phyloP scores from a whole-genome alignment of 345 rosid genomes.

The Iberis pinnata region DNA sequence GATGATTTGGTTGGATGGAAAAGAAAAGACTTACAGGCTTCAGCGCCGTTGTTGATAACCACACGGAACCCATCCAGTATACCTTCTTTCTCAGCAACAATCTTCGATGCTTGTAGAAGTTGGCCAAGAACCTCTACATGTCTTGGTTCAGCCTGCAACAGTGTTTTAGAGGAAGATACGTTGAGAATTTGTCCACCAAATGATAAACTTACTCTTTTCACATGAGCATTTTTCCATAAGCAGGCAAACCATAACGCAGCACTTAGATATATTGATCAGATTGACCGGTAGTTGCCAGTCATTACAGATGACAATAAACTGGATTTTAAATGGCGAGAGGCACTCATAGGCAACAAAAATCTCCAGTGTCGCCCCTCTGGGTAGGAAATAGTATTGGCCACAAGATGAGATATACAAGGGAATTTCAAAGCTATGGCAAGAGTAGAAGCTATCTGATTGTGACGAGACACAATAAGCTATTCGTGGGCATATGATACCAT shows the following conservation, averaged over 20 bases:
- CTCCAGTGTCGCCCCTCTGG: too few relatives aligned
- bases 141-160: constrained; percentile 60
- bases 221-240: neutral
- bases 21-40: constrained; percentile 53
- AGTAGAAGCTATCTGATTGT: neutral
- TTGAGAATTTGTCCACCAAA: neutral
- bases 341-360: too few relatives aligned
- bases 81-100: constrained; percentile 94
- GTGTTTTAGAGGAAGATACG: neutral
- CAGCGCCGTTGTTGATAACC: constrained; percentile 80
- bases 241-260: neutral
- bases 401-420: neutral
- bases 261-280: neutral
- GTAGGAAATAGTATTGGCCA: constrained; percentile 2
- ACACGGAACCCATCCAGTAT: constrained; percentile 80
- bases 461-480: neutral
- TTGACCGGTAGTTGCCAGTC: neutral
- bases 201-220: neutral
- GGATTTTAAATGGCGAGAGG: too few relatives aligned
- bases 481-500: too few relatives aligned
- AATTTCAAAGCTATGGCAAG: too few relatives aligned
- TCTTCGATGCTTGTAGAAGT: constrained; percentile 68
- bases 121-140: constrained; percentile 66
- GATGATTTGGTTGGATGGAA: constrained; percentile 2
- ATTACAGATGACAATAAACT: too few relatives aligned